phyloP scores from a whole-genome alignment of 352 stramenopile species.

The Phytophthora capsici region DNA sequence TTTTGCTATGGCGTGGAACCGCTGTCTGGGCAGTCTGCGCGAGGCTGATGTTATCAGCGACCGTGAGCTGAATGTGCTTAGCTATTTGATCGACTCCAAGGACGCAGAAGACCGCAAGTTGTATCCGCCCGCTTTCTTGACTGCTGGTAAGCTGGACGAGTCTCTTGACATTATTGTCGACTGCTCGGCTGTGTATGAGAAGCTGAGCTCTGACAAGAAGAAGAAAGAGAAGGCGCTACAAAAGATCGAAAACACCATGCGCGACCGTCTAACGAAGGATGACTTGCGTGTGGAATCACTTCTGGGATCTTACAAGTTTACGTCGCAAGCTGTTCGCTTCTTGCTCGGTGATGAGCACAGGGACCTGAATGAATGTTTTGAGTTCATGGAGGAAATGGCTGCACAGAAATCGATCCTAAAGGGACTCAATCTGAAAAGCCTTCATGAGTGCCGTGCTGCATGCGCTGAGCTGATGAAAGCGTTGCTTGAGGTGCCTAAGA shows the following conservation, averaged over 20 bases:
- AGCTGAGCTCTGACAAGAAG: constrained; percentile 87
- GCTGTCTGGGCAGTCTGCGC: constrained; percentile 73
- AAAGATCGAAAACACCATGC: constrained; percentile 89
- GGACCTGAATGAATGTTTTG: constrained; percentile 84
- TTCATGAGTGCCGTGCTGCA: constrained; percentile 74
- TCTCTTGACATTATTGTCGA: constrained; percentile 88
- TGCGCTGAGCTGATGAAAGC: constrained; percentile 87
- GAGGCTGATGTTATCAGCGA: constrained; percentile 87
- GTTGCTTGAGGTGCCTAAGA: constrained; percentile 82
- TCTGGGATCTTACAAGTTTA: constrained; percentile 89
- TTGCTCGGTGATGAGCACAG: constrained; percentile 86
- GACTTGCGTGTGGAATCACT: constrained; percentile 84
- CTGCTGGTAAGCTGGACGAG: constrained; percentile 87
- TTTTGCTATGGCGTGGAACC: constrained; percentile 91
- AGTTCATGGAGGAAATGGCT: constrained; percentile 88
- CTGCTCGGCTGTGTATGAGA: constrained; percentile 81
- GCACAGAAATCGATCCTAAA: constrained; percentile 79
- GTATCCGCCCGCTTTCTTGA: constrained; percentile 88
- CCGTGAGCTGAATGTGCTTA: constrained; percentile 85
- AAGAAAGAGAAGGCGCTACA: constrained; percentile 89
- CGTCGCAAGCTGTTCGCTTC: constrained; percentile 79
- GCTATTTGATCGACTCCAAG: constrained; percentile 88
- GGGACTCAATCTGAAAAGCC: constrained; percentile 80
- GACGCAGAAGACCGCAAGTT: constrained; percentile 76
- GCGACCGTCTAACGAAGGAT: constrained; percentile 84